phyloP scores from a whole-genome alignment of 1,284 basidiomycete genomes.

The Fomitopsis pinicola region DNA sequence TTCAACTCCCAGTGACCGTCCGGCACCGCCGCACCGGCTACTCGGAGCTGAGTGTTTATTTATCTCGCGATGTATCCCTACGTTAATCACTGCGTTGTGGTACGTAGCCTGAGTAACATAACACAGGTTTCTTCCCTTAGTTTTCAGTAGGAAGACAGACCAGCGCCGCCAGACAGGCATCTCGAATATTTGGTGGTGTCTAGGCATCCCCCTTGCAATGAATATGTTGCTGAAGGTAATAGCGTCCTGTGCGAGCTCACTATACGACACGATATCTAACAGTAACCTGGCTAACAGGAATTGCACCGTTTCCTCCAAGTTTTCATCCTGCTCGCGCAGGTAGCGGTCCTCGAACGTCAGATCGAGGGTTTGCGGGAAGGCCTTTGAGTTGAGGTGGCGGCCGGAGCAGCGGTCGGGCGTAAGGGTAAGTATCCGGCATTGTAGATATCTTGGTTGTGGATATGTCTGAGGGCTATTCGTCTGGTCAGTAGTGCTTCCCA shows the following conservation, averaged over 20 bases:
- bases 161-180: too few relatives aligned
- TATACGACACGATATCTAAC: constrained; percentile 69
- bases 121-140: too few relatives aligned
- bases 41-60: too few relatives aligned
- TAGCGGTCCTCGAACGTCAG: constrained; percentile 93
- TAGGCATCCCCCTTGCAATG: constrained; percentile 93
- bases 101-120: too few relatives aligned
- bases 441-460: too few relatives aligned
- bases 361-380: constrained; percentile 91
- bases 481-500: too few relatives aligned
- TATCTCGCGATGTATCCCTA: too few relatives aligned
- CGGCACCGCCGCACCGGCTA: too few relatives aligned
- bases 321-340: constrained; percentile 65
- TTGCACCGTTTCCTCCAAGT: constrained; percentile 57
- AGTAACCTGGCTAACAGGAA: constrained; percentile 84
- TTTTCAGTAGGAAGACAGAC: too few relatives aligned
- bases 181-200: constrained; percentile 89
- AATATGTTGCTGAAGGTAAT: constrained; percentile 91
- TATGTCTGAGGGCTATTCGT: too few relatives aligned
- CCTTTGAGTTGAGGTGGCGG: constrained; percentile 94
- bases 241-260: constrained; percentile 56
- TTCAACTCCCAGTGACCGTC: too few relatives aligned
- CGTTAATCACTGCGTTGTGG: too few relatives aligned
- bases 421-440: constrained; percentile 94
- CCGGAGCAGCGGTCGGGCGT: constrained; percentile 79